These are phyloP conservation scores for Lithospermum erythrorhizon DNA, from an alignment of 257 asterid species.

Conservation along the genomic window DNA sequence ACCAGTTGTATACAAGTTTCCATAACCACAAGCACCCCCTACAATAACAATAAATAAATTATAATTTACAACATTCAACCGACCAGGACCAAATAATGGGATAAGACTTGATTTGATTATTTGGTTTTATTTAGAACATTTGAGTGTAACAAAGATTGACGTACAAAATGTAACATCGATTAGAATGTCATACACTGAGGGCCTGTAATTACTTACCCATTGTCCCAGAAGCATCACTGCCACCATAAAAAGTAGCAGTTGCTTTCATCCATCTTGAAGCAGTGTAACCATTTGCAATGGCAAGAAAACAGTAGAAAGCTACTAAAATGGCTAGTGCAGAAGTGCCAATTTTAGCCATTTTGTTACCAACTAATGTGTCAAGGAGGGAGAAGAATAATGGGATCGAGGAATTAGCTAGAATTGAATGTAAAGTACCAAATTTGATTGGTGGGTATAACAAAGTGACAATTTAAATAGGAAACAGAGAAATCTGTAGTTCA, in stretches of 20 bases:
- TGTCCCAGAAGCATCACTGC: conserved; percentile 42
- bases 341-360: conserved; percentile 15
- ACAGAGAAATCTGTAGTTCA: conserved; percentile 10
- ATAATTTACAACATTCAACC: too few species aligned
- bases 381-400: background rate
- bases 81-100: too few species aligned
- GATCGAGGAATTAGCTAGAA: background rate
- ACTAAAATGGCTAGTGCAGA: conserved; percentile 12
- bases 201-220: conserved; percentile 22
- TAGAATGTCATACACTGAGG: too few species aligned
- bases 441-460: conserved; percentile 7
- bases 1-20: conserved; percentile 18
- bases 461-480: conserved; percentile 13
- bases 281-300: conserved; percentile 23
- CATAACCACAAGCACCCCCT: conserved; percentile 33
- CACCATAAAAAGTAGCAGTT: conserved; percentile 40
- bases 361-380: background rate
- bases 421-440: conserved; percentile 2
- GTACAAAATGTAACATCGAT: too few species aligned
- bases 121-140: too few species aligned
- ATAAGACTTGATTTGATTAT: too few species aligned
- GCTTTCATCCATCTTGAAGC: conserved; percentile 39
- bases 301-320: conserved; percentile 5
- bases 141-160: too few species aligned
- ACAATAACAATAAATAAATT: background rate